These are phyloP conservation scores for Hygrophila difformis DNA, from an alignment of 257 asterid genomes.

Conservation along the genomic window DNA sequence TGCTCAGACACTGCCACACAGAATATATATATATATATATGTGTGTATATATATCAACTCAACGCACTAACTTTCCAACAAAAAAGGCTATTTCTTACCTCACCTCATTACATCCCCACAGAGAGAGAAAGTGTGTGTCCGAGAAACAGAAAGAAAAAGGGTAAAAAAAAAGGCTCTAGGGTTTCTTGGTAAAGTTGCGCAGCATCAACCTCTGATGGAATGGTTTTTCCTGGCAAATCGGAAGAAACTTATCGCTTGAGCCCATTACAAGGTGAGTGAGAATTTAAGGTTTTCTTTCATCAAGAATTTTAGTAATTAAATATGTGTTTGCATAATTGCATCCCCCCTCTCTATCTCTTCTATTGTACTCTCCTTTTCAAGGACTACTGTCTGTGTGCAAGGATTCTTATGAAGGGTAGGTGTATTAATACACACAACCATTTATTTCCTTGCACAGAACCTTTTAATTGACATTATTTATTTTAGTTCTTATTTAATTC, in stretches of 20 bases:
- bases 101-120: background rate
- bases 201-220: conserved; percentile 1
- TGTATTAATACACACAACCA: background rate
- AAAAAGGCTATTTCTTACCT: background rate
- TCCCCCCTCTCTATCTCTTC: too few species aligned
- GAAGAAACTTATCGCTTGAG: conserved; percentile 8
- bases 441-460: background rate
- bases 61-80: conserved; percentile 14
- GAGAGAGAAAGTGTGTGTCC: conserved; percentile 8
- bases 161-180: conserved; percentile 13
- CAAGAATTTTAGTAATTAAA: background rate
- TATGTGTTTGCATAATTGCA: too few species aligned
- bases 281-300: conserved; percentile 1
- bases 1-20: conserved; percentile 16
- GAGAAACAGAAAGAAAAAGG: background rate
- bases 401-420: background rate
- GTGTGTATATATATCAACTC: too few species aligned
- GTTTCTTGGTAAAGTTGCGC: conserved; percentile 16
- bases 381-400: background rate
- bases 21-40: too few species aligned
- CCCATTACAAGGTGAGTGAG: conserved; percentile 9
- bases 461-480: background rate
- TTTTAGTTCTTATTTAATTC: too few species aligned
- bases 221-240: background rate
- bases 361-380: too few species aligned